Evolutionary conservation across 2,329 filamentous ascomycete genomes (phyloP).

Genomic region (Trichoderma oligosporum): DNA sequence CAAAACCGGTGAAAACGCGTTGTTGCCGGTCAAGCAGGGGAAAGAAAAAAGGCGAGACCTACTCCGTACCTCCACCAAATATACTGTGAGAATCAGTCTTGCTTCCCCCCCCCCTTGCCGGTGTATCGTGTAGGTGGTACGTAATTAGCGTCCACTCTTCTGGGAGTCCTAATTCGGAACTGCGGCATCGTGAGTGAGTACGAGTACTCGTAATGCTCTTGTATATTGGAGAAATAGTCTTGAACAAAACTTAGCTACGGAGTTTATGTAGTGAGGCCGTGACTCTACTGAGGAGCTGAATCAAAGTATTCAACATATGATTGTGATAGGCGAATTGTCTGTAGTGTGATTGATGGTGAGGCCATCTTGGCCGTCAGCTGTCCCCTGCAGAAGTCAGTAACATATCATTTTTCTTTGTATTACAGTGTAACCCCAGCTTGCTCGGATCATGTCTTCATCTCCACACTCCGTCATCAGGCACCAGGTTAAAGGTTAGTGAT

Average conservation of each 20-base stretch:
- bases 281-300: not conserved
- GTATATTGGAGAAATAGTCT: too few species aligned
- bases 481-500: not conserved
- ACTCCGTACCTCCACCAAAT: too few species aligned
- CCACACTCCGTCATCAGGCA: not conserved
- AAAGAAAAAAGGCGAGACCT: too few species aligned
- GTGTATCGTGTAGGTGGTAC: conserved; percentile 1
- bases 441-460: not conserved
- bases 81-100: too few species aligned
- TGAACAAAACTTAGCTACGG: too few species aligned
- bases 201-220: too few species aligned
- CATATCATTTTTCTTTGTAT: conserved; percentile 2
- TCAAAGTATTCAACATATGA: not conserved
- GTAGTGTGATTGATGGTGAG: not conserved
- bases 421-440: conserved; percentile 3
- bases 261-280: conserved; percentile 1
- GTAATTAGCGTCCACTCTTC: conserved; percentile 8
- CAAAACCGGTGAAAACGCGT: not conserved
- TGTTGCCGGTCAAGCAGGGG: too few species aligned
- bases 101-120: too few species aligned
- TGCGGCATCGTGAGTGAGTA: not conserved
- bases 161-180: not conserved
- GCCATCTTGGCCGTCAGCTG: not conserved
- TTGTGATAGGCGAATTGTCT: not conserved
- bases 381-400: not conserved